Conservation (phyloP, 2,329 filamentous ascomycete species). For the Tolypocladium paradoxum region DNA sequence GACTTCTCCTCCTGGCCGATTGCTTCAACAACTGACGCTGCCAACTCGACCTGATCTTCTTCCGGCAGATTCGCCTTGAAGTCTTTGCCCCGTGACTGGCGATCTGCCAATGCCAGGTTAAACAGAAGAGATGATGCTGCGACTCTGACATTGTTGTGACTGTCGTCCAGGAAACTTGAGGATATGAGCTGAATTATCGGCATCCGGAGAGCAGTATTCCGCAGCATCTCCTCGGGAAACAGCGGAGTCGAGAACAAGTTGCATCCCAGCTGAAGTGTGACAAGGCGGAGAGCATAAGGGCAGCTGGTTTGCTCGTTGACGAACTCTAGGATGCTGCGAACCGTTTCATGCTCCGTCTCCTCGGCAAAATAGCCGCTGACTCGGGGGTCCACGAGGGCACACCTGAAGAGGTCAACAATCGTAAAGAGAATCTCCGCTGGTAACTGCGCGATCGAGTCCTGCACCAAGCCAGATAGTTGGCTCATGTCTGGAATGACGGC, state of each 20-base stretch:
- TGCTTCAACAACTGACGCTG: constrained; percentile 70
- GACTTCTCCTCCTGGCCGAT: constrained; percentile 49
- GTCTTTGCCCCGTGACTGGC: constrained; percentile 49
- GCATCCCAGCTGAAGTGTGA: constrained; percentile 72
- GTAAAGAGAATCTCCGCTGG: constrained; percentile 62
- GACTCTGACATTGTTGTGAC: constrained; percentile 63
- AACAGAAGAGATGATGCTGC: constrained; percentile 75
- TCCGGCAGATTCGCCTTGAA: constrained; percentile 50
- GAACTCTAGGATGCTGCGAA: constrained; percentile 48
- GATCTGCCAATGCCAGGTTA: constrained; percentile 66
- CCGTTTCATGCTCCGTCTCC: constrained; percentile 54
- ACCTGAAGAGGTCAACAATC: constrained; percentile 73
- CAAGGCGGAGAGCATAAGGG: constrained; percentile 74
- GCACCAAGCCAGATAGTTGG: constrained; percentile 52
- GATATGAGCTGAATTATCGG: constrained; percentile 61
- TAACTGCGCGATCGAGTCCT: constrained; percentile 41
- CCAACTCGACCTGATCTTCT: constrained; percentile 67
- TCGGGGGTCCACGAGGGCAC: constrained; percentile 65
- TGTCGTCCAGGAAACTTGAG: constrained; percentile 66
- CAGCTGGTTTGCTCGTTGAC: constrained; percentile 47
- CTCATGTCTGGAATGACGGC: constrained; percentile 61
- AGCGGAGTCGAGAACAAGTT: constrained; percentile 73
- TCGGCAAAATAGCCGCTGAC: constrained; percentile 76
- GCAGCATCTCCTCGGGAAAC: constrained; percentile 54
- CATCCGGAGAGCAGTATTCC: constrained; percentile 37